A percentile compares a stretch with the other conserved stretches of the same genome.
These are phyloP conservation scores for Chlorella sorokiniana DNA, from an alignment of 139 green algal genomes.

Conservation along the genomic window DNA sequence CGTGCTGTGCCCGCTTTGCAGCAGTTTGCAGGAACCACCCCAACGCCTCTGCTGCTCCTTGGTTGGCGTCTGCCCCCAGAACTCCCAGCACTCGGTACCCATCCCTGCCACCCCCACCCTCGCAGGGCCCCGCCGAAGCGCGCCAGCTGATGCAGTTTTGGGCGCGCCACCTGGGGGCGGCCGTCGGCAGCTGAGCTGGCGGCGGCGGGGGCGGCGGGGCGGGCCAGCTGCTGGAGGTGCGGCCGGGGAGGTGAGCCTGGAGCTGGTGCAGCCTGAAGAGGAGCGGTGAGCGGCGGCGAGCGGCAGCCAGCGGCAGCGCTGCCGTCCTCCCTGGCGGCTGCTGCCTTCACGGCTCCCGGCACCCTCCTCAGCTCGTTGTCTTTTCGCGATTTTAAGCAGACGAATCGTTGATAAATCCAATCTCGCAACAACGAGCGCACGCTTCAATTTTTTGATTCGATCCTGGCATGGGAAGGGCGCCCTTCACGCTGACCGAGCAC, in stretches of 20 bases:
- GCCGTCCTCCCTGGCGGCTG: too few relatives aligned
- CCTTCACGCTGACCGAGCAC: too few relatives aligned
- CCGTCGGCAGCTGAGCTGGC: conserved; percentile 19
- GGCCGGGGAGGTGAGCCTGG: conserved; percentile 12
- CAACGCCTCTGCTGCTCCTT: not conserved
- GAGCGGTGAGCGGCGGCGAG: not conserved
- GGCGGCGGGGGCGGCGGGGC: not conserved
- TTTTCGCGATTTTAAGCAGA: too few relatives aligned
- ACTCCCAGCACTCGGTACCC: too few relatives aligned
- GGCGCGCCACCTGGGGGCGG: conserved; percentile 1
- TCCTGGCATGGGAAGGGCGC: too few relatives aligned
- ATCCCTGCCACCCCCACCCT: not conserved
- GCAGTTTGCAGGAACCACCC: not conserved
- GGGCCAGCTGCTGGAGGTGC: conserved; percentile 19
- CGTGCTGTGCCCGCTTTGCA: not conserved
- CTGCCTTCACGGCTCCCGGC: too few relatives aligned
- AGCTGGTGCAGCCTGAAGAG: not conserved
- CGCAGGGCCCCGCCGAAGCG: conserved; percentile 6
- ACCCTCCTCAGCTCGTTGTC: too few relatives aligned
- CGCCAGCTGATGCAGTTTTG: conserved; percentile 27
- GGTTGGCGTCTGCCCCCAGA: not conserved
- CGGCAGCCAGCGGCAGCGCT: too few relatives aligned
- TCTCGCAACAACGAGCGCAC: too few relatives aligned
- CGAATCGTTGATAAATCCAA: too few relatives aligned
- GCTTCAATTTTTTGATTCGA: too few relatives aligned